Evolutionary conservation across 768 basidiomycete genomes (phyloP).

Genomic region (Amanita rubescens): DNA sequence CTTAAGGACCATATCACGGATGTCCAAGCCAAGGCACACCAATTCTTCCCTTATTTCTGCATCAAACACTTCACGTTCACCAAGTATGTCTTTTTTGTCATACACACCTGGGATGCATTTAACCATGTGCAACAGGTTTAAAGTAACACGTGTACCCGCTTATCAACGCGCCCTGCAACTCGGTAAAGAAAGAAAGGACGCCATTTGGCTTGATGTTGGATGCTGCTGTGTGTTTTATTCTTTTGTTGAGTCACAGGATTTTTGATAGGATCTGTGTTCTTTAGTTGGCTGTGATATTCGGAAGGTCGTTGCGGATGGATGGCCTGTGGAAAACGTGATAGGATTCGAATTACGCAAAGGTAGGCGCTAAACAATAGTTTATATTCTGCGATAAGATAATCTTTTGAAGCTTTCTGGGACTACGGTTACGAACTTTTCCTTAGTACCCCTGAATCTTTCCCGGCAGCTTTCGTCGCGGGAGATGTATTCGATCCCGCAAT

Average conservation of each 20-base stretch:
- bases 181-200: slow-evolving; percentile 14
- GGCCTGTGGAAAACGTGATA: slow-evolving; percentile 27
- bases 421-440: slow-evolving; percentile 55
- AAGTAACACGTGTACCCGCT: slow-evolving; percentile 8
- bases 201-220: slow-evolving; percentile 34
- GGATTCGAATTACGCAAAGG: slow-evolving; percentile 30
- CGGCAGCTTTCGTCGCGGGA: slow-evolving; percentile 49
- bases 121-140: slow-evolving; percentile 15
- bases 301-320: slow-evolving; percentile 33
- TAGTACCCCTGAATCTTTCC: slow-evolving; percentile 43
- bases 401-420: slow-evolving; percentile 46
- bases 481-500: slow-evolving; percentile 42
- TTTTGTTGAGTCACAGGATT: not conserved
- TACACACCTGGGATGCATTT: too few species aligned
- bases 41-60: slow-evolving; percentile 25
- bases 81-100: slow-evolving; percentile 5
- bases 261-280: not conserved
- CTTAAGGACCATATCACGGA: slow-evolving; percentile 32
- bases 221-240: slow-evolving; percentile 31
- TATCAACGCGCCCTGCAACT: slow-evolving; percentile 26
- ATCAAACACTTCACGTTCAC: slow-evolving; percentile 27
- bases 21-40: slow-evolving; percentile 29
- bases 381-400: not conserved
- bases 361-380: slow-evolving; percentile 2
- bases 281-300: slow-evolving; percentile 34